phyloP scores from a whole-genome alignment of 169 alveolate genomes.

The Eimeria acervulina region DNA sequence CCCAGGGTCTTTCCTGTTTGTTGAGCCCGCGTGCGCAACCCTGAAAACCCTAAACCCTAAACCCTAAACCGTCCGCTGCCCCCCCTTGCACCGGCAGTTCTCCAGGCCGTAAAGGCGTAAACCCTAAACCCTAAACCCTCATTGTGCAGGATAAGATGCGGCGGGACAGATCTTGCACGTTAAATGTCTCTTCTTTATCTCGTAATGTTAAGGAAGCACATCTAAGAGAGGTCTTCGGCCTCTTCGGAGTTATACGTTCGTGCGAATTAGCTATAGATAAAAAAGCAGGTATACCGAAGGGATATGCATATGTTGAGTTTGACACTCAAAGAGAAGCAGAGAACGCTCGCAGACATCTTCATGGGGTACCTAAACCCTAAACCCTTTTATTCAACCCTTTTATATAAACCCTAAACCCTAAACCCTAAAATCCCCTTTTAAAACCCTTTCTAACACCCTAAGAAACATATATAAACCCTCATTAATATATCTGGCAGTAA shows the following conservation, averaged over 20 bases:
- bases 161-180: constrained; percentile 75
- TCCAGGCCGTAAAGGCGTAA: too few relatives aligned
- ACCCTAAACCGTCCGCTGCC: constrained; percentile 16
- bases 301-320: constrained; percentile 83
- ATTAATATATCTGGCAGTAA: background rate
- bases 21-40: too few relatives aligned
- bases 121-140: background rate
- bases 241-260: constrained; percentile 71
- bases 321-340: constrained; percentile 78
- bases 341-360: constrained; percentile 70
- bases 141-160: constrained; percentile 21
- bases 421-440: background rate
- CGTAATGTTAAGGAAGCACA: constrained; percentile 83
- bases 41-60: constrained; percentile 15
- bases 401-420: constrained; percentile 14
- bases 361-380: constrained; percentile 62
- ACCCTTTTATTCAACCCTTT: too few relatives aligned
- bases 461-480: background rate
- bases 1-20: too few relatives aligned
- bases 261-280: constrained; percentile 77
- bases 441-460: background rate
- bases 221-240: constrained; percentile 83
- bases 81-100: too few relatives aligned
- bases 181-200: constrained; percentile 80
- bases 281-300: constrained; percentile 79